Conservation (phyloP, 805 yeast genomes). For the Kurtzmaniella fragi region DNA sequence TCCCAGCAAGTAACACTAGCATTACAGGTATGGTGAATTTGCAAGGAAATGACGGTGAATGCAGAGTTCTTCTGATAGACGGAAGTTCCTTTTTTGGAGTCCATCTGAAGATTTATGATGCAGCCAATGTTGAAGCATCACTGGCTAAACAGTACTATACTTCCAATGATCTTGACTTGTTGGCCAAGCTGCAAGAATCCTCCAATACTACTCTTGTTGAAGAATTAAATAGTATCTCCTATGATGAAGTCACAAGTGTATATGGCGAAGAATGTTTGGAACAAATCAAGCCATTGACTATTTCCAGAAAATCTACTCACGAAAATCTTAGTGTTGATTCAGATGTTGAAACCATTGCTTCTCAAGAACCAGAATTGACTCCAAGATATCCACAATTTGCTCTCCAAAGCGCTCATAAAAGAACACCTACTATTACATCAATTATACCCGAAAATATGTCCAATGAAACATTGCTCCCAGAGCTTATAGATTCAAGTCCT, state of each 20-base stretch:
- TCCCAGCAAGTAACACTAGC: constrained; percentile 54
- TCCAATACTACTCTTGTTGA: constrained; percentile 15
- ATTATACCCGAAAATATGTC: constrained; percentile 5
- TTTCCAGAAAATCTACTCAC: constrained; percentile 3
- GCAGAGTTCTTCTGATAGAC: constrained; percentile 49
- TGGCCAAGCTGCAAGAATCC: constrained; percentile 8
- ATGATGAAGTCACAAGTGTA: constrained; percentile 3
- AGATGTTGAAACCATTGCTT: background rate
- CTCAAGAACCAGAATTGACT: background rate
- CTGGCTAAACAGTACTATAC: constrained; percentile 23
- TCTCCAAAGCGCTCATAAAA: no score
- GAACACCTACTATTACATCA: no score
- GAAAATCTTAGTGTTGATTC: background rate
- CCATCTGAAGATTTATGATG: constrained; percentile 40
- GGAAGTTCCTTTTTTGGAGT: constrained; percentile 51
- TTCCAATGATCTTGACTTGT: constrained; percentile 22
- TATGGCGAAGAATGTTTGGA: background rate
- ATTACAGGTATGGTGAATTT: constrained; percentile 44
- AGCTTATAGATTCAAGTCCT: background rate
- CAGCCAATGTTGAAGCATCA: constrained; percentile 17
- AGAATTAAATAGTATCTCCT: constrained; percentile 8
- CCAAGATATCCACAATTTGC: no score
- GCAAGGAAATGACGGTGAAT: constrained; percentile 18
- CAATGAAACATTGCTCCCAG: constrained; percentile 9
- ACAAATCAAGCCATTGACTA: constrained; percentile 9